phyloP scores from a whole-genome alignment of 352 stramenopile genomes.

The Phytophthora nicotianae region DNA sequence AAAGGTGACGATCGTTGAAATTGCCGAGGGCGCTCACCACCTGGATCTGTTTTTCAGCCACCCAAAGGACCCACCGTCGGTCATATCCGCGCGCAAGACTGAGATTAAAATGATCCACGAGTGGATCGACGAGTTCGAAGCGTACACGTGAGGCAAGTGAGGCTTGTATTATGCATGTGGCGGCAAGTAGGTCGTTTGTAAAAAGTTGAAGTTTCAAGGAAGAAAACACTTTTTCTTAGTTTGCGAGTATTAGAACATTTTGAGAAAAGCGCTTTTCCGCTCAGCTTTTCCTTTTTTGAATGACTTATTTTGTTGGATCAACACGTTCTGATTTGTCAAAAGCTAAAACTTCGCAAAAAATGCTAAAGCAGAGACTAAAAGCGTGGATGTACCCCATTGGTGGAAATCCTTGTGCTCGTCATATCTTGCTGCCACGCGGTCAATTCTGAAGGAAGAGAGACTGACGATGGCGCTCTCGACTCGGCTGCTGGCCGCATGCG shows the following conservation, averaged over 20 bases:
- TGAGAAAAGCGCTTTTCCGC: too few relatives aligned
- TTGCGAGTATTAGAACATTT: too few relatives aligned
- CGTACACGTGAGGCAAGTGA: too few relatives aligned
- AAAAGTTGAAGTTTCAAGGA: too few relatives aligned
- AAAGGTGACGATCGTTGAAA: constrained; percentile 69
- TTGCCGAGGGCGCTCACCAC: constrained; percentile 88
- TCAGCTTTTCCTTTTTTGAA: too few relatives aligned
- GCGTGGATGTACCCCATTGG: neutral
- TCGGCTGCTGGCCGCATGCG: constrained; percentile 30
- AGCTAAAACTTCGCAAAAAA: too few relatives aligned
- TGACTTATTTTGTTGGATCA: too few relatives aligned
- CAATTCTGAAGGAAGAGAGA: constrained; percentile 28
- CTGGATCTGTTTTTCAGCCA: constrained; percentile 94
- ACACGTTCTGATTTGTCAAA: neutral
- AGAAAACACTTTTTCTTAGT: too few relatives aligned
- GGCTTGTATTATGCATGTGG: too few relatives aligned
- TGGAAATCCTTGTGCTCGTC: constrained; percentile 8
- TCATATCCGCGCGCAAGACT: constrained; percentile 67
- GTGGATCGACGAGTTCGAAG: constrained; percentile 85
- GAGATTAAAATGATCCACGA: constrained; percentile 81
- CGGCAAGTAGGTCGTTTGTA: too few relatives aligned
- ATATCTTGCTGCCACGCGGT: constrained; percentile 33
- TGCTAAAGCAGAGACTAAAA: constrained; percentile 1
- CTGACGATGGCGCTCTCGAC: constrained; percentile 30
- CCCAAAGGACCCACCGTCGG: constrained; percentile 80